Base-by-base conservation (phyloP, 2,329 filamentous ascomycete genomes). In the Neofusicoccum sp. region DNA sequence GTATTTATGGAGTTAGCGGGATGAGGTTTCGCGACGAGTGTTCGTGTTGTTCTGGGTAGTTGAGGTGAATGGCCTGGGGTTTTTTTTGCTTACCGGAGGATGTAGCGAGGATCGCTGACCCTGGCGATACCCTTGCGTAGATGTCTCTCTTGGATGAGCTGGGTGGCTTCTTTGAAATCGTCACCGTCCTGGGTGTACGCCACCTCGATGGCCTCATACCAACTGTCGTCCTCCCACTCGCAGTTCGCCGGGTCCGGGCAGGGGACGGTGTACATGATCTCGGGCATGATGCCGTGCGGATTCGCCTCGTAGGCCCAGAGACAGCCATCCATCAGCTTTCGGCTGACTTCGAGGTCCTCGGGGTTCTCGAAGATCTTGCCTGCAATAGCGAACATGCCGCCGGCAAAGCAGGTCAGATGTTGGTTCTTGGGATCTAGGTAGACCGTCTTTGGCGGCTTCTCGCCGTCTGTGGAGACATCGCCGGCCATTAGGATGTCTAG, bases 321-420 rank as follows among this genome's bases (percentile, higher is more conserved):
- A 69, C 86, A 88, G 4, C 83, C 84, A 59, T 88, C 81, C 0
- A 85, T 84, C 47, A 88, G 76, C 68, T 85, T 83, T 47, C 79
- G 76, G 9, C 84, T 86, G 59, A 87, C 80, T 0, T 80, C 76
- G 65, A 87, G 74, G 67, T 88, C 85, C 11, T 76, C 74, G 3
- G 81, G 73, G 16, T 83, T 77, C 14, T 79, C 73, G 71, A 87
- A 87, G 1, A 87, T 69, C 68, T 82, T 84, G 50, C 85, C 82
- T 29, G 85, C 86, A 0, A 88, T 72, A 0, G 82, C 85, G 65
- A 87, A 84, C 85, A 87, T 88, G 58, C 85, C 86, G n/a, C 86
- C 86, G 0, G 83, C 79, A 69, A 86, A 88, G 74, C 86, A 88
- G 33, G 78, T 79, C 11, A 82, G 72, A 68, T 83, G 80, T 59